Base-by-base conservation (phyloP, 2,329 filamentous ascomycete genomes). In the Aspergillus intermedius region DNA sequence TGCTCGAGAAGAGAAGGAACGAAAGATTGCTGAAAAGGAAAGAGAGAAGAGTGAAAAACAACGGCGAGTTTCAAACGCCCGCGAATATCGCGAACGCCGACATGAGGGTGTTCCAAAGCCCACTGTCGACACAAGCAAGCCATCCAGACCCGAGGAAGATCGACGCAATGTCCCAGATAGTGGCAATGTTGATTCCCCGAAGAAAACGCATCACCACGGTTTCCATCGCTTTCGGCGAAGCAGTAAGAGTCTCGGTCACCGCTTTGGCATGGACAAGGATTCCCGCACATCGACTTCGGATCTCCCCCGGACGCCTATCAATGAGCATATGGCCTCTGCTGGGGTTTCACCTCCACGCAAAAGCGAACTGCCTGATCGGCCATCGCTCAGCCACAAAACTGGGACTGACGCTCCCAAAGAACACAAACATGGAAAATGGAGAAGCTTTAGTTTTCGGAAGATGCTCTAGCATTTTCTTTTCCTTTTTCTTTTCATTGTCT, bases 201-300 rank as follows among this genome's bases (percentile, higher is more conserved):
- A 65, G 45, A 68, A 66, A 21, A 55, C 67, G 7, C 57, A 65
- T 45, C 68, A 73, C 5, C 68, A 73, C 6, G 68, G 74, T 25
- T 71, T 93, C 39, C 82, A 81, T 59, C 77, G 87, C 41, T 83
- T 87, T 54, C 80, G 83, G 57, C 78, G 84, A 47, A 82, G 82
- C 8, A 88, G 84, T 66, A 91, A 88, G 72, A 90, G 87, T 54
- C 79, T 95, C 73, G 81, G 87, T 44, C 81, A 84, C 54, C 88
- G 86, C 67, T 86, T 87, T 4, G 55, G 51, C 45, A 70, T 67
- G 46, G 64, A 70, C 21, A 68, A 66, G 52, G 68, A 73, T 37
- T 69, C 54, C 30, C 60, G 60, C 40, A 45, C 49, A n/a, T 61
- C 59, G 7, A 60, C 60, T 22, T 67, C 61, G 5, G 59, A 61